Evolutionary conservation across 1,284 basidiomycete species (phyloP).

Genomic region (Malassezia japonica): DNA sequence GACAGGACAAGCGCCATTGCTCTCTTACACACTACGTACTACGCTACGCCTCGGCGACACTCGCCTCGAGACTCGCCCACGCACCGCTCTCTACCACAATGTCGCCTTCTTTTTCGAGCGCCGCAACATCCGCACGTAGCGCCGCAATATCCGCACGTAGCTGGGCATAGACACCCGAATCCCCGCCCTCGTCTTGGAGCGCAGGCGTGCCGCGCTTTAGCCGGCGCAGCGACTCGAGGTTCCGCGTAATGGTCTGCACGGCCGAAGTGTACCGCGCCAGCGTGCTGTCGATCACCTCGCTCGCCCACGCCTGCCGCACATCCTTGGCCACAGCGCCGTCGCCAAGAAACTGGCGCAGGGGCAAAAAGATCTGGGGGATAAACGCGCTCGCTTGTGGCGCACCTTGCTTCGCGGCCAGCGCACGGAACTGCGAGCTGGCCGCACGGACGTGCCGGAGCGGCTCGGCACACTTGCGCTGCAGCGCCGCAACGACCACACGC

Average conservation of each 20-base stretch:
- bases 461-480: constrained; percentile 70
- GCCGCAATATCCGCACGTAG: constrained; percentile 3
- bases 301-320: constrained; percentile 10
- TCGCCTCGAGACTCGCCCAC: not conserved
- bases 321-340: not conserved
- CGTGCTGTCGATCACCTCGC: constrained; percentile 17
- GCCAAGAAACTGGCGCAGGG: constrained; percentile 52
- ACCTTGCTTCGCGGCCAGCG: not conserved
- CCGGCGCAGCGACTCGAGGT: constrained; percentile 35
- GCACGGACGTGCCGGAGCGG: constrained; percentile 75
- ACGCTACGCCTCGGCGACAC: not conserved
- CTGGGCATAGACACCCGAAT: constrained; percentile 7
- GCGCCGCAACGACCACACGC: constrained; percentile 50
- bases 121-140: not conserved
- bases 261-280: constrained; percentile 23
- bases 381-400: constrained; percentile 62
- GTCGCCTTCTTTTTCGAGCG: not conserved
- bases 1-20: too few relatives aligned
- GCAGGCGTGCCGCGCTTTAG: constrained; percentile 28
- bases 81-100: not conserved
- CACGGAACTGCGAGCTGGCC: constrained; percentile 73
- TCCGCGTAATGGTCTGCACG: constrained; percentile 36
- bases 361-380: constrained; percentile 67
- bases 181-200: not conserved
- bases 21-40: too few relatives aligned